Evolutionary conservation across 176 grass and related monocot genomes (phyloP).

Genomic region (Aegilops umbellulata): DNA sequence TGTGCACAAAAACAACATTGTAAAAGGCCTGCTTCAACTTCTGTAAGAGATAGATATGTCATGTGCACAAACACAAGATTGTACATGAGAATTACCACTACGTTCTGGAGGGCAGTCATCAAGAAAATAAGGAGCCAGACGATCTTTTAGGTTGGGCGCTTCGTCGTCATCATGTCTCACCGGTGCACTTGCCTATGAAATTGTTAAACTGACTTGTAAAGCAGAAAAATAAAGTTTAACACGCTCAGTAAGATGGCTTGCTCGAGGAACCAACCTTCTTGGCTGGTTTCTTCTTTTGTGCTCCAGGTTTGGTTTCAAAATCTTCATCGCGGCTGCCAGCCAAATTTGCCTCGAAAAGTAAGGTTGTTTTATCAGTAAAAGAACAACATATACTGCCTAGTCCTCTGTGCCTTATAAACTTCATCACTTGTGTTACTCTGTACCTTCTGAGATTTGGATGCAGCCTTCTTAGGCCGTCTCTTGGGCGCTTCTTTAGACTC

Average conservation of each 20-base stretch:
- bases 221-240: background rate
- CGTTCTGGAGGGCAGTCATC: slow-evolving; percentile 20
- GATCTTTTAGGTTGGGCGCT: slow-evolving; percentile 35
- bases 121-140: slow-evolving; percentile 39
- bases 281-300: slow-evolving; percentile 31
- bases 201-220: background rate
- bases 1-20: too few species aligned
- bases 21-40: background rate
- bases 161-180: slow-evolving; percentile 44
- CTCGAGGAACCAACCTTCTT: background rate
- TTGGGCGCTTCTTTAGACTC: slow-evolving; percentile 10
- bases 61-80: background rate
- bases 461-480: slow-evolving; percentile 46
- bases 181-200: slow-evolving; percentile 26
- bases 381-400: background rate
- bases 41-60: background rate
- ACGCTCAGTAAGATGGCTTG: background rate
- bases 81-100: slow-evolving; percentile 19
- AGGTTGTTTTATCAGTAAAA: background rate
- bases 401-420: background rate
- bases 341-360: slow-evolving; percentile 30
- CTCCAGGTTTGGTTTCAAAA: background rate
- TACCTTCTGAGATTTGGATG: background rate
- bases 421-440: background rate
- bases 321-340: slow-evolving; percentile 41